These are phyloP conservation scores for Colletotrichum abscissum DNA, from an alignment of 2,329 filamentous ascomycete species.

Conservation along the genomic window DNA sequence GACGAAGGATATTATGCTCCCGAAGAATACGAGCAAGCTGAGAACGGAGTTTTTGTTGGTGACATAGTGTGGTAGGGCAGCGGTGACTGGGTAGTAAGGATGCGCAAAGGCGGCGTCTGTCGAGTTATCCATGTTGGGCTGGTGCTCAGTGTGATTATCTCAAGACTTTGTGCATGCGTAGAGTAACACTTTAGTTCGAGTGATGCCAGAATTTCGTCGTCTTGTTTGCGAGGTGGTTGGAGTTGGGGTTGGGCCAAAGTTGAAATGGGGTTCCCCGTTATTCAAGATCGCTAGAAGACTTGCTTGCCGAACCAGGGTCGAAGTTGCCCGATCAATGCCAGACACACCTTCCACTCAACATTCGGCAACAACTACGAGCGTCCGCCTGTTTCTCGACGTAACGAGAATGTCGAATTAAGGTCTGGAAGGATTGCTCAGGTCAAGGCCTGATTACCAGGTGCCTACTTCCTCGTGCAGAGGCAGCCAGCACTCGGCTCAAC, in stretches of 20 bases:
- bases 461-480: neutral
- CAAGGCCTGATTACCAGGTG: neutral
- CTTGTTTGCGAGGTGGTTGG: neutral
- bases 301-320: neutral
- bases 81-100: conserved; percentile 62
- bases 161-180: neutral
- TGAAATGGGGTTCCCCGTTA: too few species aligned
- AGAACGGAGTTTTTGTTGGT: conserved; percentile 55
- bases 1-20: conserved; percentile 48
- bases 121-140: neutral
- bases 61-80: conserved; percentile 55
- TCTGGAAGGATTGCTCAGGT: neutral
- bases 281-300: neutral
- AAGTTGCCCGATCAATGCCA: neutral
- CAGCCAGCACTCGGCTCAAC: neutral
- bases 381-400: neutral
- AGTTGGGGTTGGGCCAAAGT: neutral
- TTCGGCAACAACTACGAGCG: neutral
- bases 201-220: neutral
- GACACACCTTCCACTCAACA: neutral
- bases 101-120: conserved; percentile 44
- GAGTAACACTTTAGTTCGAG: neutral
- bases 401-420: neutral
- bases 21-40: conserved; percentile 52
- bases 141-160: neutral